Evolutionary conservation across 2,329 filamentous ascomycete species (phyloP), one percentile per base, ranked within the genome.

Genomic region (Cordyceps cateniannulata): DNA sequence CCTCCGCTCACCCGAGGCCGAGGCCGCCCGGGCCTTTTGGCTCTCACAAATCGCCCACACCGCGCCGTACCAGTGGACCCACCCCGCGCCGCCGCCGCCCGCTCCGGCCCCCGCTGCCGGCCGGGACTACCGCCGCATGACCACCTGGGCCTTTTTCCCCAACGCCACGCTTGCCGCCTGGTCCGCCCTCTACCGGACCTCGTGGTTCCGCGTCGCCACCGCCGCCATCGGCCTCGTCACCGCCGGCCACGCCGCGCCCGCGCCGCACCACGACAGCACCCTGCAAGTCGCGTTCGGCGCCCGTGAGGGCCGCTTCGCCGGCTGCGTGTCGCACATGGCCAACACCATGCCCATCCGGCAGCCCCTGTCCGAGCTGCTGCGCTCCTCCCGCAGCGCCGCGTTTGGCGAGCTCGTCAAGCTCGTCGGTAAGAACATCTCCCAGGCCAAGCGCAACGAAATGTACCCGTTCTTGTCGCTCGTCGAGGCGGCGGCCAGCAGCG

Each of bases 271-370:
- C n/a, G 54, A 57, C 25, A 12, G 20, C 42, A 49, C 27, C 14
- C 22, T 57, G n/a, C 44, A 48, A 22, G 54, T 57, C 0, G 54
- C 42, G 1, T 48, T 57, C 22, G 54, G 54, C 20, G 54, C 53
- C 12, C 53, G 53, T 10, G 22, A 47, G 40, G 16, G 40, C 2
- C 5, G n/a, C 22, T 56, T 56, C n/a, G 35, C 40, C 10, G 40
- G 38, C 16, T 56, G 53, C 40, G 42, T 56, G 10, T 56, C 53
- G 25, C 53, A 56, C 42, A 45, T 48, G 53, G 53, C 53, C 35
- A 56, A 56, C 42, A 56, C 53, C 3, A 56, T 56, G 53, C 53
- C 53, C n/a, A 32, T 56, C 18, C 35, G 53, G n/a, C 35, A 44
- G 42, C 53, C 53, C 40, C 18, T 56, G 12, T 29, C 53, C 3